phyloP scores from a whole-genome alignment of 2,329 filamentous ascomycete genomes.

The Arthrobotrys entomopaga region DNA sequence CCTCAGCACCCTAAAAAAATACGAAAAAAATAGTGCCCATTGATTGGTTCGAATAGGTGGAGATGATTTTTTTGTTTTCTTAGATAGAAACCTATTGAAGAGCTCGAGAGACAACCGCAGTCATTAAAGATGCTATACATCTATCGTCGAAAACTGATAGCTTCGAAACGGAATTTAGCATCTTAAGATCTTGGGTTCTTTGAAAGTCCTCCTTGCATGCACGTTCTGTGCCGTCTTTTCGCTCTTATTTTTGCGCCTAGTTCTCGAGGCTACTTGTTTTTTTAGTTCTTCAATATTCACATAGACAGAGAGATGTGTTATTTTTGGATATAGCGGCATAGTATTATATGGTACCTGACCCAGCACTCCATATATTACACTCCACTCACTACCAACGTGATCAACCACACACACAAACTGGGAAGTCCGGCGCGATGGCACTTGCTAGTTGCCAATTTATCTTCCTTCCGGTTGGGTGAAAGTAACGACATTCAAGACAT shows the following conservation, averaged over 20 bases:
- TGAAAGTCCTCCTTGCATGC: background rate
- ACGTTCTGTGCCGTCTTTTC: constrained; percentile 23
- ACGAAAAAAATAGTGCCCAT: no score
- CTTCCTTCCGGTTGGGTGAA: constrained; percentile 15
- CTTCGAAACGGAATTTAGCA: no score
- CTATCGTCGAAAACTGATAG: no score
- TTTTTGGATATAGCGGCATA: constrained; percentile 7
- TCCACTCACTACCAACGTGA: constrained; percentile 7
- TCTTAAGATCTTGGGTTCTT: background rate
- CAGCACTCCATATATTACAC: background rate
- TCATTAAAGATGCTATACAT: no score
- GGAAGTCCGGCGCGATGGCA: background rate
- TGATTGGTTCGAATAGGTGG: no score
- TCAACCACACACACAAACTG: constrained; percentile 14
- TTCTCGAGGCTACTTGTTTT: no score
- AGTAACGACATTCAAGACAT: constrained; percentile 54
- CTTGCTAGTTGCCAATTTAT: background rate
- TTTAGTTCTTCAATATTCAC: background rate
- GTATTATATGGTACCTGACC: background rate
- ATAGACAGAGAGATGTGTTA: background rate
- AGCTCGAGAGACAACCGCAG: no score
- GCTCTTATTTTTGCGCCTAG: background rate
- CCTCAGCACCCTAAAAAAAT: no score
- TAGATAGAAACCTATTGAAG: no score
- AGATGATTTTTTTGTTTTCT: no score